Evolutionary conservation across 129 eudicot genomes (phyloP), one percentile per base, ranked within the genome.

Genomic region (Saposhnikovia divaricata): DNA sequence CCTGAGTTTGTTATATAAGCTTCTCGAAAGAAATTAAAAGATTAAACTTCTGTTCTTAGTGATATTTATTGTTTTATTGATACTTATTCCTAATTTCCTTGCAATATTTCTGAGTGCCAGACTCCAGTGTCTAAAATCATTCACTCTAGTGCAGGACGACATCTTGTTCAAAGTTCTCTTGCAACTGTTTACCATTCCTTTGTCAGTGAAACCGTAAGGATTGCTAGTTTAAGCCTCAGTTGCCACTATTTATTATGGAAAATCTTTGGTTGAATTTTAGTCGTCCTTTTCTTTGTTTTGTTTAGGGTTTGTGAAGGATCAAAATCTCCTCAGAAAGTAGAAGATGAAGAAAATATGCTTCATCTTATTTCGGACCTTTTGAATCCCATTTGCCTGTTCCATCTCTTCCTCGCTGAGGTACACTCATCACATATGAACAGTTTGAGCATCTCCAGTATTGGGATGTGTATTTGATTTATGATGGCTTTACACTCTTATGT

Each of bases 391-490:
- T 75, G 81, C 78, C 75, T 94, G 39, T 90, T 91, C 76, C 93
- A 90, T 86, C 79, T 90, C 74, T 90, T 94, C 82, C 96, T 94
- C 78, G 92, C 92, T 8, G 92, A 92, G 90, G 98, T 89, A 83
- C 80, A 81, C 70, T 51, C 13, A 27, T 23, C 37, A 53, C 27
- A 21, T 39, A 40, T n/a, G 6, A 39, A 38, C 15, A 77, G 65
- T 21, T 18, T 55, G 25, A 31, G 37, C 47, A 6, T 77, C 68
- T 61, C 71, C 23, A 51, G 9, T 39, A 10, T 11, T 61, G 34
- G 47, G 48, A 76, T 27, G 6, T 61, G 15, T 23, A 40, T 66
- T 75, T 2, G 6, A 31, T n/a, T 59, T 9, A 39, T 55, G 46
- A 66, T 80, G 48, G 47, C 40, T 47, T 16, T n/a, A 16, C 45